These are phyloP conservation scores for Penicillium sp. DNA, from an alignment of 2,329 filamentous ascomycete species.

Conservation along the genomic window DNA sequence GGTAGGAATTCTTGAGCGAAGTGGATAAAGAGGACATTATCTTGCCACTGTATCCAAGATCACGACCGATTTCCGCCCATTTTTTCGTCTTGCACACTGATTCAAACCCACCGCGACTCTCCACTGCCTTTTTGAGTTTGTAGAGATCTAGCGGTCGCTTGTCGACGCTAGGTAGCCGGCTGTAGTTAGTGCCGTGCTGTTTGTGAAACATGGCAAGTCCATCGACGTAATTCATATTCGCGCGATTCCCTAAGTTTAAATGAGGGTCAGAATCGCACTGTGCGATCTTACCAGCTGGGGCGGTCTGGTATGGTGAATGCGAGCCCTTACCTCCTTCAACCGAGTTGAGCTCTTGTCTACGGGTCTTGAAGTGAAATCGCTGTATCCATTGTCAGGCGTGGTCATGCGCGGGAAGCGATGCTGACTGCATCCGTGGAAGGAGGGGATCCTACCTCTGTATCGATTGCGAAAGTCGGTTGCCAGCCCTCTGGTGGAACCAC, in stretches of 20 bases:
- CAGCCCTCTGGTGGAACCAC: slow-evolving; percentile 90
- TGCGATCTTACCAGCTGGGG: slow-evolving; percentile 21
- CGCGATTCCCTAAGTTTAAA: slow-evolving; percentile 70
- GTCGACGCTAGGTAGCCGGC: slow-evolving; percentile 92
- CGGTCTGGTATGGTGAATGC: slow-evolving; percentile 28
- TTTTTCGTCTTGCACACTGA: slow-evolving; percentile 97
- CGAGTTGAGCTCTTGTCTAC: slow-evolving; percentile 94
- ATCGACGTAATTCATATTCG: slow-evolving; percentile 93
- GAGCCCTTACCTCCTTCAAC: slow-evolving; percentile 81
- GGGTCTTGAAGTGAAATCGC: slow-evolving; percentile 95
- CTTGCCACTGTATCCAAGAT: slow-evolving; percentile 96
- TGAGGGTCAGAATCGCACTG: slow-evolving; percentile 39
- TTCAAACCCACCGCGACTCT: slow-evolving; percentile 90
- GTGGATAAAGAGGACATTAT: slow-evolving; percentile 99
- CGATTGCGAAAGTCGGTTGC: slow-evolving; percentile 93
- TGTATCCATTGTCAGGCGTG: slow-evolving; percentile 44
- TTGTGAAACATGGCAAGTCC: slow-evolving; percentile 95
- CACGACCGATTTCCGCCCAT: slow-evolving; percentile 97
- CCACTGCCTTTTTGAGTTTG: slow-evolving; percentile 93
- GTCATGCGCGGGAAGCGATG: not conserved
- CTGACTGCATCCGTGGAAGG: not conserved
- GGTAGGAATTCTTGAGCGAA: slow-evolving; percentile 96
- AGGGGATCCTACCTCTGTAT: slow-evolving; percentile 73
- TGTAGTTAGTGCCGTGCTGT: slow-evolving; percentile 90
- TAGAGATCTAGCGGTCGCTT: slow-evolving; percentile 96